These are phyloP conservation scores for Carex arenaria DNA, from an alignment of 202 grass and related monocot genomes.

Conservation along the genomic window DNA sequence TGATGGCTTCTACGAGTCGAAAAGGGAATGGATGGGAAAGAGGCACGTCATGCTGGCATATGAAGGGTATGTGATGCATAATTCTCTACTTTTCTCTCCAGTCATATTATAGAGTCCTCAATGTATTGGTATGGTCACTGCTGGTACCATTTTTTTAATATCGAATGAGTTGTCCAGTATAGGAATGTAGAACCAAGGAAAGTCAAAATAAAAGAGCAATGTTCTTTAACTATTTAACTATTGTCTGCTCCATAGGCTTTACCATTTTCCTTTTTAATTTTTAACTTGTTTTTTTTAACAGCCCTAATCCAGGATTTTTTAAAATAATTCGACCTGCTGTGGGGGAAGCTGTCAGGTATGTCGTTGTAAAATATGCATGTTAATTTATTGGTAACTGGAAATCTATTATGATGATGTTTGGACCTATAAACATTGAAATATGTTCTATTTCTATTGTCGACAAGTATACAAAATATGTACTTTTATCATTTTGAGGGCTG, in stretches of 20 bases:
- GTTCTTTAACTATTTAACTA: background rate
- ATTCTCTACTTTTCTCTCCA: slow-evolving; percentile 18
- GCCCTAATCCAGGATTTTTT: slow-evolving; percentile 66
- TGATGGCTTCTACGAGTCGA: slow-evolving; percentile 97
- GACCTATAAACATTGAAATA: background rate
- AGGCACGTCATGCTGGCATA: slow-evolving; percentile 80
- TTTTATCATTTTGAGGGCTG: background rate
- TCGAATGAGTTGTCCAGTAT: background rate
- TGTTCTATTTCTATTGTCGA: background rate
- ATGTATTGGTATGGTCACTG: background rate
- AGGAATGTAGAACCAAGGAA: background rate
- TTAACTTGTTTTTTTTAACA: slow-evolving; percentile 34
- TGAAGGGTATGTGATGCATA: slow-evolving; percentile 57
- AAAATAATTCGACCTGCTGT: slow-evolving; percentile 86
- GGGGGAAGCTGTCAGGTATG: slow-evolving; percentile 90
- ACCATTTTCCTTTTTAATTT: background rate
- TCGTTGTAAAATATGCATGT: slow-evolving; percentile 15
- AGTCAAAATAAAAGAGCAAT: slow-evolving; percentile 4
- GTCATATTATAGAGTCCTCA: background rate
- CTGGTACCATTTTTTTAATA: background rate
- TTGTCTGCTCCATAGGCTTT: background rate
- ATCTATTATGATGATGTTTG: slow-evolving; percentile 4
- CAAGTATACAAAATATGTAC: background rate
- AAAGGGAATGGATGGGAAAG: slow-evolving; percentile 98
- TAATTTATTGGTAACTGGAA: slow-evolving; percentile 1